phyloP scores from a whole-genome alignment of 2,329 filamentous ascomycete genomes.

The Aspergillus ochraceus region DNA sequence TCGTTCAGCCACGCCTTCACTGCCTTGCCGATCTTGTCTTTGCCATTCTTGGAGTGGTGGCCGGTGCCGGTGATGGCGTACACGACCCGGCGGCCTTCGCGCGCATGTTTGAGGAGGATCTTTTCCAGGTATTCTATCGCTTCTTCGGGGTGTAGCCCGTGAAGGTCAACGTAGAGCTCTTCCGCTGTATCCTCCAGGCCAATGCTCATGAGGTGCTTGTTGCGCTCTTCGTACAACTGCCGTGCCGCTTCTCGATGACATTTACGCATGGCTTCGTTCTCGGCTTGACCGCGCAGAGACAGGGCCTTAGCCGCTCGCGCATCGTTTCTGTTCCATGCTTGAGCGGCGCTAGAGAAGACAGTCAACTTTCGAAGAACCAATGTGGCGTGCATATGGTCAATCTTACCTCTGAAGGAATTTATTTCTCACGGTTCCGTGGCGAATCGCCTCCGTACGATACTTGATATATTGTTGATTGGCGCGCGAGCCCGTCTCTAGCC shows the following conservation, averaged over 20 bases:
- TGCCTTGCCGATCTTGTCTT: slow-evolving; percentile 96
- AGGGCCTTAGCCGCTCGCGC: slow-evolving; percentile 93
- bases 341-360: slow-evolving; percentile 69
- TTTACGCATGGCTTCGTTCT: slow-evolving; percentile 96
- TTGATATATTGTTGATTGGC: slow-evolving; percentile 95
- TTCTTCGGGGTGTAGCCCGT: slow-evolving; percentile 98
- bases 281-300: slow-evolving; percentile 88
- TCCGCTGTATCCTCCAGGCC: slow-evolving; percentile 49
- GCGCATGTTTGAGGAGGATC: slow-evolving; percentile 78
- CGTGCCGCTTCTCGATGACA: slow-evolving; percentile 91
- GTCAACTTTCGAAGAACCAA: slow-evolving; percentile 5
- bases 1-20: slow-evolving; percentile 89
- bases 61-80: slow-evolving; percentile 97
- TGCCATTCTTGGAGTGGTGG: slow-evolving; percentile 97
- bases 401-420: slow-evolving; percentile 90
- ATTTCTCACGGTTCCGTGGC: slow-evolving; percentile 92
- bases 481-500: slow-evolving; percentile 88
- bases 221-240: slow-evolving; percentile 90
- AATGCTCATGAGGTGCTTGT: slow-evolving; percentile 60
- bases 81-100: slow-evolving; percentile 68
- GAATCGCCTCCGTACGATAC: slow-evolving; percentile 91
- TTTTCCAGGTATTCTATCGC: slow-evolving; percentile 91
- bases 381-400: not conserved
- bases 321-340: slow-evolving; percentile 98
- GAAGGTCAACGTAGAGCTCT: slow-evolving; percentile 92